Percentiles rank a stretch among this genome's conserved stretches.
Conservation (phyloP, 495 filamentous ascomycete species). For the Trichoderma asperelloides region DNA sequence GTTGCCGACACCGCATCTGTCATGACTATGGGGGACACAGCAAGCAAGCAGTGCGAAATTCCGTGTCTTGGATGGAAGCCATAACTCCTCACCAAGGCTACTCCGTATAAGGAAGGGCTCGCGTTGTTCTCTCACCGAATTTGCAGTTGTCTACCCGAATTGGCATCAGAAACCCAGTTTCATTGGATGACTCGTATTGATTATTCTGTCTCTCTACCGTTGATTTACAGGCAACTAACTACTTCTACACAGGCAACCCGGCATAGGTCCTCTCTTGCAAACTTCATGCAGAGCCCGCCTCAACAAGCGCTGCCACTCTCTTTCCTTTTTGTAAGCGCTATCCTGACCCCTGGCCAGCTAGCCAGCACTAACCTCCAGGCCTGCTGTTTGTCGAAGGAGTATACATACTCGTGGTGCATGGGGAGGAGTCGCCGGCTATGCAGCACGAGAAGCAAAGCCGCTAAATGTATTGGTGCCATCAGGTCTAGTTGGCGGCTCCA, state of each 20-base stretch:
- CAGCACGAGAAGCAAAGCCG: not conserved
- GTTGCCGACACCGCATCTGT: no score
- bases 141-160: not conserved
- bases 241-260: not conserved
- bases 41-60: no score
- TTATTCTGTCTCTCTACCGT: not conserved
- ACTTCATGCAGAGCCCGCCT: not conserved
- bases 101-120: no score
- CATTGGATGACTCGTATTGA: not conserved
- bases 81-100: no score
- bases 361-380: not conserved
- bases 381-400: not conserved
- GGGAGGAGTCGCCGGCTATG: not conserved
- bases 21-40: no score
- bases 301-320: not conserved
- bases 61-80: no score
- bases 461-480: not conserved
- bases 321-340: slow-evolving; percentile 1
- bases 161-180: not conserved
- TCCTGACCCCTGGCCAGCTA: not conserved
- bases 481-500: not conserved
- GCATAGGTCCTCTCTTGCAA: not conserved
- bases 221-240: not conserved
- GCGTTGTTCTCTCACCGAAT: not conserved
- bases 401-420: not conserved